Base-by-base conservation (phyloP, 2,329 filamentous ascomycete genomes). In the Clarireedia hainanense region DNA sequence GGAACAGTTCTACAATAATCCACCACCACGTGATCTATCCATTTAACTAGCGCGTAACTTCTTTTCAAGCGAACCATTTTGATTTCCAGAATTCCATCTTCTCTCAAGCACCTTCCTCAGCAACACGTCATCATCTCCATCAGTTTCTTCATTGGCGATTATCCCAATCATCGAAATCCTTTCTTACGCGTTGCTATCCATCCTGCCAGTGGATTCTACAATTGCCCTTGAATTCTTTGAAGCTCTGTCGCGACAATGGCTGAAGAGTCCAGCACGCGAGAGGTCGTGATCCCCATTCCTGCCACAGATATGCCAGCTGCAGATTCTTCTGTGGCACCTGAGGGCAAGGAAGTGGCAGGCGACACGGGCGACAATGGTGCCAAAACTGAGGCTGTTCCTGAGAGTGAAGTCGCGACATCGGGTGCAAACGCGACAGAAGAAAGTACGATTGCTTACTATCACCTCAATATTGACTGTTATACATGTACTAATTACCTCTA, bases 171-270 rank as follows among this genome's bases (percentile, higher is more conserved):
- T 55, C 50, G 47, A 60, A 54, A 9, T 46, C 39, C 17, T 47
- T 53, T 39, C 34, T 42, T 52, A 65, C 64, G 61, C 64, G 64
- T 66, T 53, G 43, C 52, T 40, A 52, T 37, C 26, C 26, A 52
- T 37, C 39, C 27, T 43, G 40, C 50, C 50, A 53, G 52, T 27
- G 43, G 27, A 55, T 55, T 50, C 50, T 46, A 57, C 56, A 24
- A 50, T 42, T 45, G 43, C 26, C 47, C 40, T 55, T 26, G 52
- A 55, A 45, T 48, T 37, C 40, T 50, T 55, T 45, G 47, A 55
- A 55, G 47, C 52, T 50, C 52, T 58, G 59, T 60, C 61, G 63
- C 65, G 60, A 63, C 61, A 6, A 68, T 67, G 65, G 58, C 65
- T 42, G 63, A 67, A 58, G 63, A 64, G 54, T 56, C 58, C 58